A percentile compares a stretch with the other conserved stretches of the same genome.
phyloP scores from a whole-genome alignment of 176 grass and related monocot genomes.

The Poa annua region DNA sequence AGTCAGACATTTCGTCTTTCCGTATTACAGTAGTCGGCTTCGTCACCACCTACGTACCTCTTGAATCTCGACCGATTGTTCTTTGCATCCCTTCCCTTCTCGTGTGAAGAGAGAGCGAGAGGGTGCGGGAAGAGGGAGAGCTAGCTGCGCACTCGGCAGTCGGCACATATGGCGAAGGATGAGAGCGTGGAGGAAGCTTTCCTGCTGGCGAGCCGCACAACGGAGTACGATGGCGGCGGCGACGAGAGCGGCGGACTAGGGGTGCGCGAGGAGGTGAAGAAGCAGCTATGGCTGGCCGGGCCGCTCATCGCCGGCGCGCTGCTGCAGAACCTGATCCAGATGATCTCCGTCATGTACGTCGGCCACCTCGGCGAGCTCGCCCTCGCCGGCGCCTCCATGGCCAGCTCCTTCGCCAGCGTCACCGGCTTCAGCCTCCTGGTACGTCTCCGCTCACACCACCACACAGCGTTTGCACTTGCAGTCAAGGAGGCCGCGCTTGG shows the following conservation, averaged over 20 bases:
- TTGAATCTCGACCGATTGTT: background rate
- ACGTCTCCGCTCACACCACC: background rate
- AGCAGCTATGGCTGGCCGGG: constrained; percentile 26
- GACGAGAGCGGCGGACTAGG: background rate
- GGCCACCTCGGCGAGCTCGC: constrained; percentile 35
- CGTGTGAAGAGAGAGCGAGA: background rate
- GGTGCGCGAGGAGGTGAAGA: constrained; percentile 21
- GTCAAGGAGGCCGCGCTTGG: no score
- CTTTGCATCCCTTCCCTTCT: background rate
- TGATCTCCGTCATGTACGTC: constrained; percentile 36
- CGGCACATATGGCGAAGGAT: background rate
- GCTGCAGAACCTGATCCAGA: constrained; percentile 34
- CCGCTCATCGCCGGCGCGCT: constrained; percentile 25
- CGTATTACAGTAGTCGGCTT: background rate
- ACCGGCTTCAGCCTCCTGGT: constrained; percentile 35
- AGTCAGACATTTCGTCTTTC: background rate
- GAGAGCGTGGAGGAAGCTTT: constrained; percentile 5
- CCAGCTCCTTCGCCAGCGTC: constrained; percentile 33
- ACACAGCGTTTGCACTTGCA: no score
- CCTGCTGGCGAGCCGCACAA: background rate
- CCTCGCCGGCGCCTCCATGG: constrained; percentile 35
- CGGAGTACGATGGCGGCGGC: background rate
- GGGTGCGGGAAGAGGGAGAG: background rate
- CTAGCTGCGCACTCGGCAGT: background rate
- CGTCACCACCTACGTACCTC: no score